phyloP scores from a whole-genome alignment of 139 green algal genomes.

The Zygnema circumcarinatum region DNA sequence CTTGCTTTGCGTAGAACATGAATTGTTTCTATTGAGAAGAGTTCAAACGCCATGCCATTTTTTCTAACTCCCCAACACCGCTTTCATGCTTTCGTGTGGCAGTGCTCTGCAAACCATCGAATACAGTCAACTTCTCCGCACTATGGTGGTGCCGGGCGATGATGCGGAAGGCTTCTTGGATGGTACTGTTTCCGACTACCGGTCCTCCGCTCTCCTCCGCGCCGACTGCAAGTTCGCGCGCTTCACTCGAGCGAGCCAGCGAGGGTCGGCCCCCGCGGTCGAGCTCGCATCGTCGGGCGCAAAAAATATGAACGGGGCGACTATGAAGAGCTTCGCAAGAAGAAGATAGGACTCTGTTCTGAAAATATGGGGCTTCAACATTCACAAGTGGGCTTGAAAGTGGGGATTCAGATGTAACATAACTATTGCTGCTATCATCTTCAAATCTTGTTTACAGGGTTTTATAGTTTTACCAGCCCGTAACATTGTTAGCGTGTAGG shows the following conservation, averaged over 20 bases:
- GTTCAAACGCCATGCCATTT: background rate
- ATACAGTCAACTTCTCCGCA: constrained; percentile 26
- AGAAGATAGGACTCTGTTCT: no score
- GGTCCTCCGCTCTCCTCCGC: background rate
- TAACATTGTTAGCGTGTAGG: no score
- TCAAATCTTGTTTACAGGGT: no score
- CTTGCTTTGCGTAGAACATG: background rate
- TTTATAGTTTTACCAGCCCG: no score
- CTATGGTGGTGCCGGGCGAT: constrained; percentile 14
- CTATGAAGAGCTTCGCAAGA: no score
- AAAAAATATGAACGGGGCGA: background rate
- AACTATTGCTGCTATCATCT: no score
- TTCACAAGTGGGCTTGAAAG: no score
- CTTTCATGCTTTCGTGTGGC: background rate
- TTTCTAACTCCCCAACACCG: no score
- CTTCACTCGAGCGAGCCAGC: background rate
- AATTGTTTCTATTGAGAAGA: background rate
- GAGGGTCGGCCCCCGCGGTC: constrained; percentile 7
- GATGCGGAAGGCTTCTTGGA: constrained; percentile 40
- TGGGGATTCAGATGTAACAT: no score
- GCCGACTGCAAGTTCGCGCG: constrained; percentile 33
- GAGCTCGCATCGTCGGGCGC: background rate
- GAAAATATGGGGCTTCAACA: no score
- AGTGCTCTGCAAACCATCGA: constrained; percentile 15
- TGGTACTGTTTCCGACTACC: constrained; percentile 25